Conservation (phyloP, 345 rosid genomes). For the Dipteronia sinensis region DNA sequence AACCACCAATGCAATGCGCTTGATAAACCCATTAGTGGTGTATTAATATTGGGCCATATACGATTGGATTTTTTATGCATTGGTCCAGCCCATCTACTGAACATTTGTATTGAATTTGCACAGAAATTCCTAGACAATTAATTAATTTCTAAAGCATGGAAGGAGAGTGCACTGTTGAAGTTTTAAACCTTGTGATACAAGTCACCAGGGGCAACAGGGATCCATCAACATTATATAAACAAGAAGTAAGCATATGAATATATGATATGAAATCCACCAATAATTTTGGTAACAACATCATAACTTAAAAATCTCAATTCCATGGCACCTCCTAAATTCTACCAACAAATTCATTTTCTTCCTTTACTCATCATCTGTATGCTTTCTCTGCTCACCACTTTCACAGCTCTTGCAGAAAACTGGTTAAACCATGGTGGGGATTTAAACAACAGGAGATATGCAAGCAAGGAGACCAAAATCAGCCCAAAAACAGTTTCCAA, state of each 20-base stretch:
- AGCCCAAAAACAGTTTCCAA: constrained; percentile 23
- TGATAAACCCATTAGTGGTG: too few species aligned
- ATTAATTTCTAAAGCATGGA: too few species aligned
- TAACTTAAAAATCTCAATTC: neutral
- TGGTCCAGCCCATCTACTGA: too few species aligned
- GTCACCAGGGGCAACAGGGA: too few species aligned
- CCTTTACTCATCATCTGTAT: neutral
- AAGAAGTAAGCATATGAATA: neutral
- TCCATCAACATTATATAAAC: too few species aligned
- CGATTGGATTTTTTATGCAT: too few species aligned
- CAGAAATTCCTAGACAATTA: too few species aligned
- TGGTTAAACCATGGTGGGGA: constrained; percentile 31
- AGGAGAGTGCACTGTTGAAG: too few species aligned
- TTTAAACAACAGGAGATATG: constrained; percentile 30
- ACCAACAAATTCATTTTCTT: neutral
- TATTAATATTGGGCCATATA: too few species aligned
- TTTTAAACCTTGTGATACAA: too few species aligned
- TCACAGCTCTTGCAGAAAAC: neutral
- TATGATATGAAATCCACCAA: neutral
- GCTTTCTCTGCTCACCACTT: neutral
- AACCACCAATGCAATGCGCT: too few species aligned
- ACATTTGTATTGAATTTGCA: too few species aligned
- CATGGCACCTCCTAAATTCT: neutral
- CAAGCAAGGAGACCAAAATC: constrained; percentile 22
- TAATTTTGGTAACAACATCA: neutral